Evolutionary conservation across 768 basidiomycete species (phyloP).

Genomic region (Trametes elegans): DNA sequence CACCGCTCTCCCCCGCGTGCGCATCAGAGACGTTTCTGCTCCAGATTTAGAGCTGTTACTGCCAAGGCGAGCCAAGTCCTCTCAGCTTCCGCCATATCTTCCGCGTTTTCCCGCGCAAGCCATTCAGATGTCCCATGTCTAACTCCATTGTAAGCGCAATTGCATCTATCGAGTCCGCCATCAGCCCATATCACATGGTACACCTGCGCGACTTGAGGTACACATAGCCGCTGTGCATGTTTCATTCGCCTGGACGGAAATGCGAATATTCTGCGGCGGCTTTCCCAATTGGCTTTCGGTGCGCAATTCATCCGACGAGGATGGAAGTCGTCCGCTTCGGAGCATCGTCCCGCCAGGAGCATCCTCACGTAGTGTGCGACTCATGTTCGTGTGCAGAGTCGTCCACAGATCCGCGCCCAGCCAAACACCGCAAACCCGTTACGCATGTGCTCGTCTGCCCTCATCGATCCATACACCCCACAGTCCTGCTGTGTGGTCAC

Average conservation of each 20-base stretch:
- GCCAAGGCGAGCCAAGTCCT: slow-evolving; percentile 22
- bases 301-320: not conserved
- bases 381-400: not conserved
- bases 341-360: not conserved
- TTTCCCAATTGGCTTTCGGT: not conserved
- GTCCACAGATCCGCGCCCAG: not conserved
- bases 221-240: not conserved
- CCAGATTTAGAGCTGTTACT: slow-evolving; percentile 19
- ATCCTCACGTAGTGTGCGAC: not conserved
- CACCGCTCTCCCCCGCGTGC: not conserved
- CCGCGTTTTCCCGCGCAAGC: slow-evolving; percentile 15
- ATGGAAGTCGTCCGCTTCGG: not conserved
- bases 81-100: slow-evolving; percentile 6
- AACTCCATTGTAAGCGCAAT: not conserved
- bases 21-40: slow-evolving; percentile 1
- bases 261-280: not conserved
- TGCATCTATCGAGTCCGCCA: not conserved
- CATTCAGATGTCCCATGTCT: not conserved
- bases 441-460: not conserved
- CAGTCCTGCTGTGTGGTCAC: not conserved
- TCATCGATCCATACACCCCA: not conserved
- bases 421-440: not conserved
- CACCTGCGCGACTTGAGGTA: not conserved
- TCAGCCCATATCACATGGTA: not conserved
- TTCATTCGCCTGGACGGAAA: not conserved